Percentiles rank a stretch among this genome's conserved stretches.
These are phyloP conservation scores for Lanmaoa pseudosensibilis DNA, from an alignment of 768 basidiomycete species.

Conservation along the genomic window DNA sequence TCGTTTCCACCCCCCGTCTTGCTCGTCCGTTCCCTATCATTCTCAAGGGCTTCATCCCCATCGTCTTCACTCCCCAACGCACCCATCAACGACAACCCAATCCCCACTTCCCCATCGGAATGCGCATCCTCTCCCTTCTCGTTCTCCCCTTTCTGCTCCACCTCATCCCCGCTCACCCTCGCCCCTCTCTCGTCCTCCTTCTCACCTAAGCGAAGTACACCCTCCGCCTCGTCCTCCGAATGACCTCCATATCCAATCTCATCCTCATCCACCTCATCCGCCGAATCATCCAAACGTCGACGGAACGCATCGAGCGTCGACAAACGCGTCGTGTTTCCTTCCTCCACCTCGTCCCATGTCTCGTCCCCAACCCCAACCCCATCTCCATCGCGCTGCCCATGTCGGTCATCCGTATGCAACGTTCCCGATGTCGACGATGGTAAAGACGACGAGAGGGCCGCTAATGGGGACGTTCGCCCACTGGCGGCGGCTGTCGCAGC, in stretches of 20 bases:
- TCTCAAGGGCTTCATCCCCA: conserved; percentile 14
- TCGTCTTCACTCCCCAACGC: conserved; percentile 41
- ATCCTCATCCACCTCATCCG: conserved; percentile 8
- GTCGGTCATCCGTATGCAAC: neutral
- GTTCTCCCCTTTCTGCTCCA: neutral
- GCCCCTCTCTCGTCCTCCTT: conserved; percentile 2
- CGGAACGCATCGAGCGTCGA: conserved; percentile 30
- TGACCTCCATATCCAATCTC: neutral
- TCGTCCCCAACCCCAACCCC: neutral
- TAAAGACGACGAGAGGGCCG: conserved; percentile 10
- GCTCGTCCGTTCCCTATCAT: conserved; percentile 4
- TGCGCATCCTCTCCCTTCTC: conserved; percentile 26
- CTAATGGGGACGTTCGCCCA: conserved; percentile 21
- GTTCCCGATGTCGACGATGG: conserved; percentile 5
- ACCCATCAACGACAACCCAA: conserved; percentile 67
- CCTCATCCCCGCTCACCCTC: neutral
- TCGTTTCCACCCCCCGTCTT: neutral
- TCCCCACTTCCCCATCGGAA: conserved; percentile 64
- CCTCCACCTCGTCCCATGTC: conserved; percentile 10
- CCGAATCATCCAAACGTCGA: conserved; percentile 14
- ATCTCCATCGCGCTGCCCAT: neutral
- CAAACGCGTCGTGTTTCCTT: conserved; percentile 20
- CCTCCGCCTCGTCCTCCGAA: conserved; percentile 14
- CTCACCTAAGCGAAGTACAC: neutral
- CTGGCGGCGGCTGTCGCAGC: conserved; percentile 16